Base-by-base conservation (phyloP, 2,329 filamentous ascomycete species). In the Pyrenophora tritici-repentis region DNA sequence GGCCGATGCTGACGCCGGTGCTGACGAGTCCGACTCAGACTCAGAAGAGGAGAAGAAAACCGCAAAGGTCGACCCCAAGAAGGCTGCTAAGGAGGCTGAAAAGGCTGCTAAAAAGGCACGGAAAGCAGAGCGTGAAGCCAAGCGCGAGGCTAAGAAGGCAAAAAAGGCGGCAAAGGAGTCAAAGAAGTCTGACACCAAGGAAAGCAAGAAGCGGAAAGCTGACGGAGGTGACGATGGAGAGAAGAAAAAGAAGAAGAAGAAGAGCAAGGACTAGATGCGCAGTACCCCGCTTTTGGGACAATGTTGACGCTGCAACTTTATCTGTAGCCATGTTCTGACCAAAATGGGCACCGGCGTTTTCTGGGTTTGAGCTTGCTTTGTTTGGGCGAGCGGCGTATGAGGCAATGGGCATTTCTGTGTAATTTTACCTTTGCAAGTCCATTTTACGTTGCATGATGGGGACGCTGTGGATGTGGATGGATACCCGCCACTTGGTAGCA, bases 221-320 rank as follows among this genome's bases (percentile, higher is more conserved):
- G 52, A 50, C 2, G 55, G 49, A 3, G 51, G 35, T 2, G 59
- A 53, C n/a, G 60, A 62, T n/a, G 61, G 59, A 38, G 41, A 42
- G 0, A 83, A 88, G 76, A 81, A 88, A 76, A 82, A 88, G 73
- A 85, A 84, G 75, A 84, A 85, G 76, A 79, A 81, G 70, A 87
- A 87, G 80, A 74, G 64, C 67, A 73, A 74, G 67, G 71, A 63
- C 22, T 73, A 73, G 61, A 62, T 40, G 31, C 40, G 52, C 55
- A 29, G 26, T 29, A 29, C 26, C 26, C 26, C 26, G 26, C 26
- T 29, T 29, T 29, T 9, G 26, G 26, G 26, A 29, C 52, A 50
- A 38, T 44, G 18, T 46, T 6, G 36, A 35, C 14, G 33, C 43
- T 26, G 36, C 39, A n/a, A 47, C 20, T 37, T 46, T 53, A 51